Conservation (phyloP, 768 basidiomycete species). For the Rhodotorula diobovata region DNA sequence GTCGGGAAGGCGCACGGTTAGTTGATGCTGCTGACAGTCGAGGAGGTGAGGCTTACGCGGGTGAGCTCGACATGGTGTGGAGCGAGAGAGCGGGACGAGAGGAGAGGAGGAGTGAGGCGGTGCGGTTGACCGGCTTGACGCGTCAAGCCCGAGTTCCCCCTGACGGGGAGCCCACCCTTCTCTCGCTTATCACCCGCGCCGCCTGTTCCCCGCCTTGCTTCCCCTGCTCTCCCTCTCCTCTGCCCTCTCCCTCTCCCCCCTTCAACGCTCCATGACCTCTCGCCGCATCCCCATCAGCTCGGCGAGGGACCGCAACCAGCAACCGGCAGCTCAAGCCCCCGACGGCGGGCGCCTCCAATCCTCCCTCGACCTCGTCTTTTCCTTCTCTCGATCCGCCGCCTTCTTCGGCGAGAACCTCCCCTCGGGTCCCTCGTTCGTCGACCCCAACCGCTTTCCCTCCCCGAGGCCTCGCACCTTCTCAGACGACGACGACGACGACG, state of each 20-base stretch:
- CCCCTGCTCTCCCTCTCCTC: not conserved
- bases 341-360: not conserved
- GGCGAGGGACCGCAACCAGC: not conserved
- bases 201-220: too few species aligned
- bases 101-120: not conserved
- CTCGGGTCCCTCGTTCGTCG: constrained; percentile 35
- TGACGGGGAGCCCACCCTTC: too few species aligned
- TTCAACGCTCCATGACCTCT: not conserved
- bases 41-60: constrained; percentile 4
- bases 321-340: not conserved
- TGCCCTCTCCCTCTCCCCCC: not conserved
- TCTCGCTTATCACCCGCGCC: too few species aligned
- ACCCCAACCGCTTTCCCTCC: constrained; percentile 1
- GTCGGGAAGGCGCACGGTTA: too few species aligned
- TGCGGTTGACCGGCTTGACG: too few species aligned
- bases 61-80: constrained; percentile 5
- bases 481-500: not conserved
- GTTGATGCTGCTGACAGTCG: too few species aligned
- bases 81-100: not conserved
- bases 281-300: constrained; percentile 2
- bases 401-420: constrained; percentile 41
- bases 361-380: constrained; percentile 39
- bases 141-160: too few species aligned
- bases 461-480: too few species aligned
- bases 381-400: constrained; percentile 35